These are phyloP conservation scores for Epichloe hybrida DNA, from an alignment of 2,329 filamentous ascomycete genomes.

Conservation along the genomic window DNA sequence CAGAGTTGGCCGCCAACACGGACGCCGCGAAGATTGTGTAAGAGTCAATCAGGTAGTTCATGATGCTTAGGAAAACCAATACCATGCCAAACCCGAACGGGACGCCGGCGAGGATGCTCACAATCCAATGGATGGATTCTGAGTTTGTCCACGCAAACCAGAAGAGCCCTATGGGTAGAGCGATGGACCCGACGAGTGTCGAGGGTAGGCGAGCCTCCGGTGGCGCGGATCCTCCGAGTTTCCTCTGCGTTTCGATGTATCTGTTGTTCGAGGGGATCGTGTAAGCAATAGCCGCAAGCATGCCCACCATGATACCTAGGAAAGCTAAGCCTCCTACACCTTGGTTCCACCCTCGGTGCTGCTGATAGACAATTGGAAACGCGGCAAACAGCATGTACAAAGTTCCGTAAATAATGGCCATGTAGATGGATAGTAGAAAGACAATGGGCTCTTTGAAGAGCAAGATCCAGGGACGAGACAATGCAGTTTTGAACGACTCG, in stretches of 20 bases:
- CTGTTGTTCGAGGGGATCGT: background rate
- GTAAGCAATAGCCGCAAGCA: slow-evolving; percentile 1
- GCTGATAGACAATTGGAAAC: slow-evolving; percentile 37
- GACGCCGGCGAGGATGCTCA: slow-evolving; percentile 21
- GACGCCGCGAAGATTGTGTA: slow-evolving; percentile 26
- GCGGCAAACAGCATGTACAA: slow-evolving; percentile 41
- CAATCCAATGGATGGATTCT: slow-evolving; percentile 12
- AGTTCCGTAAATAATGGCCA: slow-evolving; percentile 31
- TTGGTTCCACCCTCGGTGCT: slow-evolving; percentile 17
- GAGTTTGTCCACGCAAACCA: slow-evolving; percentile 13
- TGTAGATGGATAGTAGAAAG: slow-evolving; percentile 36
- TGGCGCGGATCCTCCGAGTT: slow-evolving; percentile 14
- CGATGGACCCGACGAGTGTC: slow-evolving; percentile 28
- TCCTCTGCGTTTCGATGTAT: slow-evolving; percentile 6
- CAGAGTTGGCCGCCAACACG: slow-evolving; percentile 23
- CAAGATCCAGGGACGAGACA: slow-evolving; percentile 36
- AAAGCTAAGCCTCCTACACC: slow-evolving; percentile 13
- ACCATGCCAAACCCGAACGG: slow-evolving; percentile 33
- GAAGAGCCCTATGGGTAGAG: slow-evolving; percentile 29
- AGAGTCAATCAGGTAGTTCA: slow-evolving; percentile 50
- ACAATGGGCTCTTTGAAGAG: slow-evolving; percentile 40
- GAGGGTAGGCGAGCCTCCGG: slow-evolving; percentile 29
- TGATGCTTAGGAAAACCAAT: slow-evolving; percentile 33
- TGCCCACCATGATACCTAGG: slow-evolving; percentile 7
- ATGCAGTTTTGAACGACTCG: slow-evolving; percentile 34